These are phyloP conservation scores for Aspergillus pseudonomiae DNA, from an alignment of 2,329 filamentous ascomycete genomes.

Conservation along the genomic window DNA sequence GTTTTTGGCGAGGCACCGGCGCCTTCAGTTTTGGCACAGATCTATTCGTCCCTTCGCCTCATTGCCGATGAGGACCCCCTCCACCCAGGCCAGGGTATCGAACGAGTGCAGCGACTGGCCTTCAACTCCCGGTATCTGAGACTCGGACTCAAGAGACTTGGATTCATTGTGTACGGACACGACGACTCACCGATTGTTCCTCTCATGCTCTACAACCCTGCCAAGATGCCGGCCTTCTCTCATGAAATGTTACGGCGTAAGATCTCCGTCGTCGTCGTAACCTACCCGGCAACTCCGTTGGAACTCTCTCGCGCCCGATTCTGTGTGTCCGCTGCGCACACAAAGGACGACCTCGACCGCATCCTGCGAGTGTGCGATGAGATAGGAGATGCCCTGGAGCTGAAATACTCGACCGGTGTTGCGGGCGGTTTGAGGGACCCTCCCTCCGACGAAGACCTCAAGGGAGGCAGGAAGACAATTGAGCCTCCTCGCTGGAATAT, in stretches of 20 bases:
- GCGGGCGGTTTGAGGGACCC: conserved; percentile 76
- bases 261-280: conserved; percentile 92
- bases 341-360: conserved; percentile 92
- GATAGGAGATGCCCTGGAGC: conserved; percentile 81
- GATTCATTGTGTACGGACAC: conserved; percentile 91
- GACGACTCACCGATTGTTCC: conserved; percentile 96
- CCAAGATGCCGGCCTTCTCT: conserved; percentile 94
- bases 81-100: conserved; percentile 82
- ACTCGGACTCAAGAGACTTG: conserved; percentile 88
- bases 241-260: conserved; percentile 96
- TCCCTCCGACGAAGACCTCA: conserved; percentile 50
- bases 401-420: conserved; percentile 91
- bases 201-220: conserved; percentile 88
- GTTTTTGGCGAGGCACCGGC: conserved; percentile 82
- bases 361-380: conserved; percentile 88
- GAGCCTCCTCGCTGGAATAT: conserved; percentile 75
- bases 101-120: conserved; percentile 86
- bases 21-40: conserved; percentile 85
- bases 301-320: conserved; percentile 90
- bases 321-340: conserved; percentile 91
- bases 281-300: conserved; percentile 90
- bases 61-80: conserved; percentile 74
- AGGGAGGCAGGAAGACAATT: conserved; percentile 49
- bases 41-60: conserved; percentile 77
- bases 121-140: conserved; percentile 97